Conservation (phyloP, 1,284 basidiomycete species). For the Psilocybe mexicana region DNA sequence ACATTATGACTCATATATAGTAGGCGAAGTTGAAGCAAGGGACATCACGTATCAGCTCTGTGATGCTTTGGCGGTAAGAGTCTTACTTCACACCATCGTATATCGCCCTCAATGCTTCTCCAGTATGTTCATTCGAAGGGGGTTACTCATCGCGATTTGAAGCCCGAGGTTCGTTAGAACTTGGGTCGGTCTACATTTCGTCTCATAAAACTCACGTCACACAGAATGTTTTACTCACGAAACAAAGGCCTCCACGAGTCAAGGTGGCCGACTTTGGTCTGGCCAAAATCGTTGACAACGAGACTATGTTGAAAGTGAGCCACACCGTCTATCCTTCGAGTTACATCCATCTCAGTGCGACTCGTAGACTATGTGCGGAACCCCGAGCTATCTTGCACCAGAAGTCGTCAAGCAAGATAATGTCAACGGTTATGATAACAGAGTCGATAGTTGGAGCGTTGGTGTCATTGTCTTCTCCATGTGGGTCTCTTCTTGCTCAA, state of each 20-base stretch:
- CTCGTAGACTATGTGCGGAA: conserved; percentile 81
- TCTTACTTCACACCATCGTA: not conserved
- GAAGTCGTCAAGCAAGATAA: conserved; percentile 80
- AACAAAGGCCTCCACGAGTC: conserved; percentile 59
- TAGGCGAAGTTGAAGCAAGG: conserved; percentile 58
- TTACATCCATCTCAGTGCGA: conserved; percentile 11
- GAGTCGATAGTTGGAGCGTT: conserved; percentile 92
- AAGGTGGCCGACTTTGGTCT: conserved; percentile 94
- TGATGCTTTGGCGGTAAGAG: conserved; percentile 64
- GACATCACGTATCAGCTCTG: conserved; percentile 77
- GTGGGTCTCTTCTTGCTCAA: conserved; percentile 41
- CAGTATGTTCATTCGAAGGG: conserved; percentile 76
- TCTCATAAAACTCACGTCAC: not conserved
- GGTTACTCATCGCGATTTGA: conserved; percentile 89
- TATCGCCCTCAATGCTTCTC: not conserved
- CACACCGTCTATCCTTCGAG: not conserved
- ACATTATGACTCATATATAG: not conserved
- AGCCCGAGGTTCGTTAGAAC: conserved; percentile 68
- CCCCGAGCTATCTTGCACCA: conserved; percentile 82
- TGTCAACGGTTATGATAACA: conserved; percentile 69
- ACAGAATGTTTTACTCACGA: conserved; percentile 75
- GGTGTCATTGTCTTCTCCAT: conserved; percentile 91
- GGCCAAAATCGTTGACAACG: conserved; percentile 81
- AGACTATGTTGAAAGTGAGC: conserved; percentile 68
- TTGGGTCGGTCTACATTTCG: not conserved